These are phyloP conservation scores for Melocanna baccifera DNA, from an alignment of 176 grass and related monocot species.

Conservation along the genomic window DNA sequence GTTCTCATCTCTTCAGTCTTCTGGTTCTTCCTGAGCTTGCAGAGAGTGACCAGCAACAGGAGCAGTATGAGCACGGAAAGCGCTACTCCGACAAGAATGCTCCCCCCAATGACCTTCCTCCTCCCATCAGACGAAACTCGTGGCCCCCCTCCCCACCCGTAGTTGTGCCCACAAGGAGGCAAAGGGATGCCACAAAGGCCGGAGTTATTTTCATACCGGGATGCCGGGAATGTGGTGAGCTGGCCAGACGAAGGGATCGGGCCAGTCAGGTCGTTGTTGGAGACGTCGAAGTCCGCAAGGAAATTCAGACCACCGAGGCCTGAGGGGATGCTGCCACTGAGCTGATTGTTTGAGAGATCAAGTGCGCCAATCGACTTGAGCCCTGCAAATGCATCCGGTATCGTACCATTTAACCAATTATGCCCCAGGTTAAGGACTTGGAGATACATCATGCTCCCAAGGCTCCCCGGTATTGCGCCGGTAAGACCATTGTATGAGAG, in stretches of 20 bases:
- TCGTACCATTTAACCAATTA: conserved; percentile 55
- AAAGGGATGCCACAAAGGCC: conserved; percentile 86
- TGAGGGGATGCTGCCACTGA: conserved; percentile 63
- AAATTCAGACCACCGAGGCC: conserved; percentile 45
- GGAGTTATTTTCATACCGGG: conserved; percentile 75
- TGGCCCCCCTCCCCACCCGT: neutral
- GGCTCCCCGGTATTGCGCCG: conserved; percentile 46
- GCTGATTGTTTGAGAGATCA: conserved; percentile 82
- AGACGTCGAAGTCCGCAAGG: conserved; percentile 83
- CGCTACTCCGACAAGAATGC: conserved; percentile 61
- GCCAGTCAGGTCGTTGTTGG: conserved; percentile 79
- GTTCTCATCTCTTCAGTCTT: conserved; percentile 52
- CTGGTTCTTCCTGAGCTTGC: conserved; percentile 67
- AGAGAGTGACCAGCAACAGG: conserved; percentile 55
- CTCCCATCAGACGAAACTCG: neutral
- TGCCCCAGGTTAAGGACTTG: conserved; percentile 84
- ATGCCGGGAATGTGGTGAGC: conserved; percentile 63
- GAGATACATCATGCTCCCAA: conserved; percentile 76
- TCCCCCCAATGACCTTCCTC: conserved; percentile 52
- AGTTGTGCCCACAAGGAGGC: conserved; percentile 43
- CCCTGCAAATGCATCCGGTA: conserved; percentile 58
- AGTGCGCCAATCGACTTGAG: conserved; percentile 56
- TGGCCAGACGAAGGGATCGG: conserved; percentile 72
- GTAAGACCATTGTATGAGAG: conserved; percentile 80
- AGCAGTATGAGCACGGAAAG: conserved; percentile 63